phyloP scores from a whole-genome alignment of 2,329 filamentous ascomycete genomes.

The Fusarium beomiforme region DNA sequence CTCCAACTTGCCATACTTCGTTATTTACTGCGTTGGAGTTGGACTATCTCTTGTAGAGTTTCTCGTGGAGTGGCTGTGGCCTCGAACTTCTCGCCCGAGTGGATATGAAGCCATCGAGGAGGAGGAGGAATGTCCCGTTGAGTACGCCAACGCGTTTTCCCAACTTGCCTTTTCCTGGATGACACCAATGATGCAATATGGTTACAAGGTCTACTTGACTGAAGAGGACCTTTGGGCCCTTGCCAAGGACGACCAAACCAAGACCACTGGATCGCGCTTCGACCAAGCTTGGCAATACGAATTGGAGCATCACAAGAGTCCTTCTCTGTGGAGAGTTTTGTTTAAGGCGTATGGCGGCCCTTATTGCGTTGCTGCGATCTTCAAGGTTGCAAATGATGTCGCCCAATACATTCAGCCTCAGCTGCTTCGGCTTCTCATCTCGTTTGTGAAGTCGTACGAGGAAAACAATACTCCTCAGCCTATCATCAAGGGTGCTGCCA shows the following conservation, averaged over 20 bases:
- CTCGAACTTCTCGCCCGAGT: constrained; percentile 72
- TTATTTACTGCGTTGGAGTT: constrained; percentile 77
- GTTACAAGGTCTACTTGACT: constrained; percentile 90
- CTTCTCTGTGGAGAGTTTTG: constrained; percentile 85
- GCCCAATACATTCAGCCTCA: constrained; percentile 93
- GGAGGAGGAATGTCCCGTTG: constrained; percentile 75
- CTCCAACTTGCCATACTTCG: constrained; percentile 76
- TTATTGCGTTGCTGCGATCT: constrained; percentile 82
- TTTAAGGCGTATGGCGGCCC: constrained; percentile 86
- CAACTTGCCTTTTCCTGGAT: constrained; percentile 97
- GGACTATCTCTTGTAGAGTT: constrained; percentile 78
- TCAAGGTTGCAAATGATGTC: constrained; percentile 89
- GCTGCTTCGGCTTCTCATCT: constrained; percentile 83
- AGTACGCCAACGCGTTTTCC: constrained; percentile 95
- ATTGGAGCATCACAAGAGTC: constrained; percentile 70
- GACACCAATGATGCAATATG: constrained; percentile 96
- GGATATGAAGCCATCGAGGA: constrained; percentile 66
- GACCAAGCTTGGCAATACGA: constrained; percentile 81
- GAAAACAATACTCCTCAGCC: constrained; percentile 73
- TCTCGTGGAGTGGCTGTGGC: constrained; percentile 83
- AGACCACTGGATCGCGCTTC: constrained; percentile 75
- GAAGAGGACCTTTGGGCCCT: constrained; percentile 97
- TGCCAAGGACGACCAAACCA: constrained; percentile 81
- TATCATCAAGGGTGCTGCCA: constrained; percentile 83
- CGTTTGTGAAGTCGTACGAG: constrained; percentile 83